These are phyloP conservation scores for Paralagenidium karlingii DNA, from an alignment of 352 stramenopile genomes.

Conservation along the genomic window DNA sequence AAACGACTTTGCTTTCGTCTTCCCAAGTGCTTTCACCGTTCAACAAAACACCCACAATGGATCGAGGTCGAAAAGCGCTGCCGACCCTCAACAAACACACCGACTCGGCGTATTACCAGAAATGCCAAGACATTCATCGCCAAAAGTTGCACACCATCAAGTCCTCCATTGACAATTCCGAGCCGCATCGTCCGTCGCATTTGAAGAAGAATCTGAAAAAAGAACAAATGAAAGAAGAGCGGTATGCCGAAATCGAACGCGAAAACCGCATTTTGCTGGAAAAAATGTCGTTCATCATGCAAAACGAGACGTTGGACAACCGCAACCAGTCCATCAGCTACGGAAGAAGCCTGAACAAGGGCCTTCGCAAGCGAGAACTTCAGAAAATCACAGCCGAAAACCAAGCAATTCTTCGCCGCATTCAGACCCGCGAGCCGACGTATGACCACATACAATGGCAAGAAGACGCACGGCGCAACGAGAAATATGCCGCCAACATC, in stretches of 20 bases:
- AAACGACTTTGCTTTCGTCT: background rate
- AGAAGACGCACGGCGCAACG: constrained; percentile 75
- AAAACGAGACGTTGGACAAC: constrained; percentile 77
- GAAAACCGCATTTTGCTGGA: constrained; percentile 95
- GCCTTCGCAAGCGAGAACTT: constrained; percentile 63
- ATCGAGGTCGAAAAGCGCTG: constrained; percentile 75
- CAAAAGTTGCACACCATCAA: constrained; percentile 82
- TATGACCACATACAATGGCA: constrained; percentile 87
- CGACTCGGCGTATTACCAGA: constrained; percentile 78
- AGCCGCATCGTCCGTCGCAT: constrained; percentile 85
- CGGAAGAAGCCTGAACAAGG: constrained; percentile 78
- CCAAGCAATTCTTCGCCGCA: constrained; percentile 78
- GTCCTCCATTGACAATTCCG: constrained; percentile 91
- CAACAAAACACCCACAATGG: constrained; percentile 19
- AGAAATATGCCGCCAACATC: constrained; percentile 81
- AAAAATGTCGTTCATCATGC: constrained; percentile 96
- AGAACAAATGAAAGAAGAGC: constrained; percentile 94
- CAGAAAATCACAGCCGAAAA: constrained; percentile 82
- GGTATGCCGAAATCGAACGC: constrained; percentile 90
- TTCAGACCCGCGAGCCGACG: constrained; percentile 82
- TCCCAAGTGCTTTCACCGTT: background rate
- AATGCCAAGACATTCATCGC: constrained; percentile 74
- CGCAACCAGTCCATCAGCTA: constrained; percentile 71
- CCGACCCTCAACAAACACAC: constrained; percentile 83
- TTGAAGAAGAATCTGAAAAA: constrained; percentile 94